Base-by-base conservation (phyloP, 257 asterid species). In the Gynochthodes officinalis region DNA sequence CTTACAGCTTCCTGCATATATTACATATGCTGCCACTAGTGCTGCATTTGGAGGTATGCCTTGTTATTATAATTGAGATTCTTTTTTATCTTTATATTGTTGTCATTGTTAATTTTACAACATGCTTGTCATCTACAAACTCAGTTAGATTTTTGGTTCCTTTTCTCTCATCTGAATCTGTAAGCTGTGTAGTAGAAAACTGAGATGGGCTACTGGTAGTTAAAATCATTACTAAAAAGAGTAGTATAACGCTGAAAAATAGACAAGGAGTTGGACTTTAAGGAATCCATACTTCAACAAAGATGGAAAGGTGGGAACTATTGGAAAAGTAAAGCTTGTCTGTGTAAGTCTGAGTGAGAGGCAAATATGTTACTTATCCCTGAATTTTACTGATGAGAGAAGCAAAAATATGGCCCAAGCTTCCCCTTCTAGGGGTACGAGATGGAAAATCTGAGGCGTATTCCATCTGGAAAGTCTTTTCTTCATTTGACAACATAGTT, bases 41-140 rank as follows among this genome's bases (percentile, higher is more conserved):
- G 90, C 98, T 62, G 88, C 89, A 65, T 89, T 90, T 89, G 98
- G 98, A 84, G 98, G 99, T 90, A 84, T 67, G 82, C 64, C 63
- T 74, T 21, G 28, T 74, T 64, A 46, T 54, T 23, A 2, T 28
- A 64, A 16, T 40, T 2, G 50, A 62, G 69, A 5, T 13, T 0
- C 65, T 39, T 65, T 69, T 53, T 37, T 28, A 37, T 39, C 37
- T 53, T 69, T 48, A 19, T 28, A 30, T 28, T 70, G 61, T 35
- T 25, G 32, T 67, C 13, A 11, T 25, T 53, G 48, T 18, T 49
- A 30, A 13, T 59, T 23, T 30, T 50, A 46, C 27, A 9, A 50
- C 58, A 52, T 63, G 37, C 35, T 53, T 28, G 7, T 27, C 40
- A 61, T 32, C 15, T 8, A 10, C 2, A 25, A 55, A 25, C 18